Conservation (phyloP, 2,329 filamentous ascomycete genomes). For the Daldinia sp. region DNA sequence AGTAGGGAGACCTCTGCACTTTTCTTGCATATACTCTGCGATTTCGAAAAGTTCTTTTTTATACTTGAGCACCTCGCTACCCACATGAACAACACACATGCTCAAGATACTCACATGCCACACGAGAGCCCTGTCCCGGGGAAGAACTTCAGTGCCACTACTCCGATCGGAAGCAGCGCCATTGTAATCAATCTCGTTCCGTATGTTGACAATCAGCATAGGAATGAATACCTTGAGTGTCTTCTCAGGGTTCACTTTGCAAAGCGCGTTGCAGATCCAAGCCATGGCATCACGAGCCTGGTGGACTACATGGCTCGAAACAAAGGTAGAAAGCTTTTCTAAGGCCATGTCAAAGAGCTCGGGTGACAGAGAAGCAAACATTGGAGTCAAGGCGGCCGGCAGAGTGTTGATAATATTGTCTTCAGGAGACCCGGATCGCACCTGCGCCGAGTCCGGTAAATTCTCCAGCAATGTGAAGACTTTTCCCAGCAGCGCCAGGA, state of each 20-base stretch:
- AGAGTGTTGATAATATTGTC: slow-evolving; percentile 97
- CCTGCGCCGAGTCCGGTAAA: slow-evolving; percentile 87
- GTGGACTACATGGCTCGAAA: slow-evolving; percentile 93
- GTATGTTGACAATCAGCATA: slow-evolving; percentile 89
- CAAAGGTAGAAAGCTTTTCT: slow-evolving; percentile 92
- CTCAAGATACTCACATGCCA: slow-evolving; percentile 98
- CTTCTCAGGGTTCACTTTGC: slow-evolving; percentile 95
- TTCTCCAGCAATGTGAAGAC: slow-evolving; percentile 97
- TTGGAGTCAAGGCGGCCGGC: slow-evolving; percentile 88
- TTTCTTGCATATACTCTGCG: slow-evolving; percentile 95
- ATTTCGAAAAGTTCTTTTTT: slow-evolving; percentile 91
- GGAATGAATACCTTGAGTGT: slow-evolving; percentile 91
- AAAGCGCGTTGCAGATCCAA: slow-evolving; percentile 95
- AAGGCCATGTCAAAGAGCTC: slow-evolving; percentile 93
- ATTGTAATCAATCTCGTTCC: slow-evolving; percentile 96
- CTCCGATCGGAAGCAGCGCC: slow-evolving; percentile 94
- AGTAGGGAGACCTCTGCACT: slow-evolving; percentile 91
- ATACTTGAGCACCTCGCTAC: slow-evolving; percentile 88
- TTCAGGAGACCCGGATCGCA: slow-evolving; percentile 91
- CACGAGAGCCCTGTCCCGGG: slow-evolving; percentile 89
- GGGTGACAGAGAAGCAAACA: slow-evolving; percentile 90
- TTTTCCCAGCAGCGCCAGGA: slow-evolving; percentile 89
- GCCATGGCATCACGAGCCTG: slow-evolving; percentile 98
- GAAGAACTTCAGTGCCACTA: slow-evolving; percentile 91
- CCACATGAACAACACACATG: slow-evolving; percentile 98